phyloP scores from a whole-genome alignment of 257 asterid genomes.

The Lantana camara region DNA sequence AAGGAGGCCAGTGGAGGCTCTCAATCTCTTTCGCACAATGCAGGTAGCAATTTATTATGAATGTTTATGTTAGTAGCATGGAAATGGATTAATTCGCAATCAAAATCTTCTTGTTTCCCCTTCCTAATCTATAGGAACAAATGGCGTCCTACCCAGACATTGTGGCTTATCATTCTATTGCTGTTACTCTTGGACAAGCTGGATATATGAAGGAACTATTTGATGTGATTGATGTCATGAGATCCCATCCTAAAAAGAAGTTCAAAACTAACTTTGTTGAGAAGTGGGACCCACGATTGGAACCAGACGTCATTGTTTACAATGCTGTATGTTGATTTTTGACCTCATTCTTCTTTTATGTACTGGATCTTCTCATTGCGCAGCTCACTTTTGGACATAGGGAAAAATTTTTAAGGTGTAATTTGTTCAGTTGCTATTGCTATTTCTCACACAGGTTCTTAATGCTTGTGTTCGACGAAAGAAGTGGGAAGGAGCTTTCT shows the following conservation, averaged over 20 bases:
- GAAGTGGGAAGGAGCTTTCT: slow-evolving; percentile 98
- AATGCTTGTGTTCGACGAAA: slow-evolving; percentile 87
- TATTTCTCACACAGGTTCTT: slow-evolving; percentile 54
- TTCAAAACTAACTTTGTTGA: slow-evolving; percentile 64
- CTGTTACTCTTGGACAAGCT: slow-evolving; percentile 99
- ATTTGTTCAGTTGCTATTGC: slow-evolving; percentile 14
- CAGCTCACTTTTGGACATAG: not conserved
- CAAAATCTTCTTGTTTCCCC: slow-evolving; percentile 4
- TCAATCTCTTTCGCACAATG: slow-evolving; percentile 77
- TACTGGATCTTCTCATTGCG: not conserved
- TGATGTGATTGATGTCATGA: slow-evolving; percentile 88
- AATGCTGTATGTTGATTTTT: slow-evolving; percentile 69
- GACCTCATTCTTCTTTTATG: slow-evolving; percentile 1
- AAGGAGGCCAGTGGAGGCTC: slow-evolving; percentile 92
- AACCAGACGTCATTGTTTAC: slow-evolving; percentile 80
- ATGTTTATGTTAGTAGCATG: slow-evolving; percentile 17
- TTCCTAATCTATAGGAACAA: slow-evolving; percentile 51
- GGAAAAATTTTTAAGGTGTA: slow-evolving; percentile 4
- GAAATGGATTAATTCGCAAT: not conserved
- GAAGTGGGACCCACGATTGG: slow-evolving; percentile 92
- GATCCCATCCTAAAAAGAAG: slow-evolving; percentile 83
- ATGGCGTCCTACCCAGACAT: slow-evolving; percentile 87
- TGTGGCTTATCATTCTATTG: slow-evolving; percentile 81
- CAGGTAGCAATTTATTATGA: slow-evolving; percentile 51
- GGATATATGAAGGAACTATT: slow-evolving; percentile 94